Evolutionary conservation across 306 rosid species (phyloP), one percentile per base, ranked within the genome.

Genomic region (Nissolia schottii): DNA sequence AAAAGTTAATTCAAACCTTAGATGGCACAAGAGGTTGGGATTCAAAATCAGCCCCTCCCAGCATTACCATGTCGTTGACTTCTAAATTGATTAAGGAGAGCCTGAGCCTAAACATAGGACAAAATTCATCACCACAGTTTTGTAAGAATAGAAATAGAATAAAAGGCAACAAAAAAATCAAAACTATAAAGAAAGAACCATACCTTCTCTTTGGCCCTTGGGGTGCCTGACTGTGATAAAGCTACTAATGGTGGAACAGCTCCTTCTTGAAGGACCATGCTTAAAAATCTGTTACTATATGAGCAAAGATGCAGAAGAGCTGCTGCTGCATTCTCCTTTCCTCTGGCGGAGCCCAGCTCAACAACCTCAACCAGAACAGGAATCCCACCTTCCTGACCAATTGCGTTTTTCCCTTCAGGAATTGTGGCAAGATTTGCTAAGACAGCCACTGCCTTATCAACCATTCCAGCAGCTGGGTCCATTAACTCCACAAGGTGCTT

Each of bases 401-500:
- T 89, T 46, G 91, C 96, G 13, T 56, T 49, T 78, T 89, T 87
- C 55, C 99, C 99, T 83, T 95, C 97, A 1, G 78, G 90, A 69
- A 95, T 86, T 31, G 99, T 86, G 1, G 99, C 93, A 37, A 95
- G 95, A 74, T 95, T 95, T 57, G 99, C 97, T 71, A 95, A 67
- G 48, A 91, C 99, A 41, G 99, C 96, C 56, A 95, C 99, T 57
- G 97, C 95, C 84, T 91, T 95, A 81, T 95, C 99, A 78, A 88
- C 96, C 97, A 91, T 89, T 66, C 97, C 99, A 71, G 94, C 90
- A 6, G 99, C 97, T 1, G 99, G 99, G 76, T 95, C 97, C 99
- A 95, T 95, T 71, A 95, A 82, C 76, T 95, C 97, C 67, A 95
- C 95, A 18, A 95, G 94, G 88, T 91, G 85, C 84, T 67, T 91